phyloP scores from a whole-genome alignment of 2,329 filamentous ascomycete genomes.

The Tricladium varicosporioides region DNA sequence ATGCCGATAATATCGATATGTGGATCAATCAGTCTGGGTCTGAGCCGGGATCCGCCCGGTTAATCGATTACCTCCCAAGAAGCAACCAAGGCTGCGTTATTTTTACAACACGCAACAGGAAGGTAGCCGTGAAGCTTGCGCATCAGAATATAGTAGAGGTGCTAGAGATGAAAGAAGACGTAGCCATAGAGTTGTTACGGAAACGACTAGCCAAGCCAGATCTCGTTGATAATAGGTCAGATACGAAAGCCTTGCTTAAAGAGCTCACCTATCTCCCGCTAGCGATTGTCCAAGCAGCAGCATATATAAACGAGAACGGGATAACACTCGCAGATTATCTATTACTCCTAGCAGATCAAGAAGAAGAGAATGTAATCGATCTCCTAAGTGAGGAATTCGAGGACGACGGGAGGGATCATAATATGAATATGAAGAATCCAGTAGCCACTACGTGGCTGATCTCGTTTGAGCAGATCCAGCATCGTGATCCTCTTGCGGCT shows the following conservation, averaged over 20 bases:
- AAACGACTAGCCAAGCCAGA: slow-evolving; percentile 24
- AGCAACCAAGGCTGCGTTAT: slow-evolving; percentile 34
- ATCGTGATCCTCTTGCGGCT: background rate
- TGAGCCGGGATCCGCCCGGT: slow-evolving; percentile 8
- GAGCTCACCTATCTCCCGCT: slow-evolving; percentile 40
- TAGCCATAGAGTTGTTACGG: slow-evolving; percentile 30
- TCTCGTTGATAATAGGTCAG: slow-evolving; percentile 9
- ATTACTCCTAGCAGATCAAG: slow-evolving; percentile 30
- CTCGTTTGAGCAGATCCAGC: slow-evolving; percentile 1
- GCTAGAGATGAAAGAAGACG: slow-evolving; percentile 29
- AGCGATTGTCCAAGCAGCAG: too few species aligned
- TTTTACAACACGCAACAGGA: too few species aligned
- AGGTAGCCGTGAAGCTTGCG: slow-evolving; percentile 30
- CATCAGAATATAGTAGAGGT: slow-evolving; percentile 32
- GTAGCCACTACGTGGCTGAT: slow-evolving; percentile 31
- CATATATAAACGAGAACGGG: slow-evolving; percentile 35
- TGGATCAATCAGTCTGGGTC: slow-evolving; percentile 17
- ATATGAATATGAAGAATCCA: too few species aligned
- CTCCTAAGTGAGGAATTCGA: too few species aligned
- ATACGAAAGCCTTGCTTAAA: slow-evolving; percentile 27
- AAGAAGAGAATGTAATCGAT: slow-evolving; percentile 33
- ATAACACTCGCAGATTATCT: slow-evolving; percentile 35
- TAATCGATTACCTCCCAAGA: slow-evolving; percentile 36
- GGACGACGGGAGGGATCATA: too few species aligned
- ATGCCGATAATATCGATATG: slow-evolving; percentile 39